Conservation (phyloP, 176 grass and related monocot genomes). For the Hsuehochloa calcarea region DNA sequence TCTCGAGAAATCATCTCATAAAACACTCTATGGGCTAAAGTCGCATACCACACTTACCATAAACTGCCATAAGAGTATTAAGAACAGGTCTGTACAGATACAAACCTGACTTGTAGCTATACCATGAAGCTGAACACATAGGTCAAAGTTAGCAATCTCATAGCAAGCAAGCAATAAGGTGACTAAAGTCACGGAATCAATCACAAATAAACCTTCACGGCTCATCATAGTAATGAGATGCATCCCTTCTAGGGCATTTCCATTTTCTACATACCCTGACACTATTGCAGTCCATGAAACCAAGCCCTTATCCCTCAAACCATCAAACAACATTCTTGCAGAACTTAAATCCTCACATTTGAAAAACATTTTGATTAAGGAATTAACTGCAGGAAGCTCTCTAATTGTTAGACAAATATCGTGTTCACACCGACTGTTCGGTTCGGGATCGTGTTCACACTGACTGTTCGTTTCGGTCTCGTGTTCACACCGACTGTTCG, state of each 20-base stretch:
- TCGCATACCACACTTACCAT: constrained; percentile 72
- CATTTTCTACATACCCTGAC: constrained; percentile 57
- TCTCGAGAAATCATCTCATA: constrained; percentile 53
- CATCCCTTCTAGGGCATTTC: constrained; percentile 56
- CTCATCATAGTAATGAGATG: constrained; percentile 59
- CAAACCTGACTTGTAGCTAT: constrained; percentile 59
- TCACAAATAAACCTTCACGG: constrained; percentile 36
- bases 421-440: too few species aligned
- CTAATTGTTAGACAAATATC: too few species aligned
- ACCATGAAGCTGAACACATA: constrained; percentile 62
- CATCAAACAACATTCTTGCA: constrained; percentile 56
- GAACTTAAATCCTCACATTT: constrained; percentile 56
- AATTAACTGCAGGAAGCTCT: constrained; percentile 52
- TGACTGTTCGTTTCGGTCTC: too few species aligned
- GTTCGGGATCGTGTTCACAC: too few species aligned
- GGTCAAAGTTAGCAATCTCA: constrained; percentile 54
- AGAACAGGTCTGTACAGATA: constrained; percentile 45
- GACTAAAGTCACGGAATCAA: constrained; percentile 55
- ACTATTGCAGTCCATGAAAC: constrained; percentile 80
- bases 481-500: too few species aligned
- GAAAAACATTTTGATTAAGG: constrained; percentile 71
- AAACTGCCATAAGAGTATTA: constrained; percentile 71
- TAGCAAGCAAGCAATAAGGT: constrained; percentile 59
- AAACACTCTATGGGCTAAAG: constrained; percentile 54
- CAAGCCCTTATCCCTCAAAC: constrained; percentile 52